These are phyloP conservation scores for Boletus vinaceobasis DNA, from an alignment of 768 basidiomycete genomes.

Conservation along the genomic window DNA sequence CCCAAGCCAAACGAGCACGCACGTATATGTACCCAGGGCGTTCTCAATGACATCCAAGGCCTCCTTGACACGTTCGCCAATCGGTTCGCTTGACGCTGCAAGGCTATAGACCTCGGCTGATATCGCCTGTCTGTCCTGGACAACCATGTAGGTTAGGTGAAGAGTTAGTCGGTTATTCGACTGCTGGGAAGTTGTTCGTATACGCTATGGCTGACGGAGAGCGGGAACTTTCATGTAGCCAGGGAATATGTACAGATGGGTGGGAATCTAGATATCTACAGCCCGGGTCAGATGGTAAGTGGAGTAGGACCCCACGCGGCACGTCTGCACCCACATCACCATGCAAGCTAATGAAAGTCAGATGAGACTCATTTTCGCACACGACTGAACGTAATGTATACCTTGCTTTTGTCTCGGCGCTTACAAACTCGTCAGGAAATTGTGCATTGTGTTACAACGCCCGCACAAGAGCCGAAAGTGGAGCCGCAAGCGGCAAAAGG, in stretches of 20 bases:
- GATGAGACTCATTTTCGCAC: no score
- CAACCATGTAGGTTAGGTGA: conserved; percentile 1
- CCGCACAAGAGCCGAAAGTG: no score
- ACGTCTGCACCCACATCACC: no score
- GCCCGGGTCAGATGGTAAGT: neutral
- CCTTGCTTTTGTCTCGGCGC: no score
- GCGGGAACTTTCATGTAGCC: conserved; percentile 10
- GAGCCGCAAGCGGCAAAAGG: no score
- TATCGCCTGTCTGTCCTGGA: conserved; percentile 51
- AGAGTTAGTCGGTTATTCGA: neutral
- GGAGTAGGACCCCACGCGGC: no score
- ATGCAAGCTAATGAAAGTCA: no score
- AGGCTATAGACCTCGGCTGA: conserved; percentile 60
- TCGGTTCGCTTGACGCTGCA: conserved; percentile 50
- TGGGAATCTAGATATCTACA: no score
- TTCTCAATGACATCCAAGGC: conserved; percentile 80
- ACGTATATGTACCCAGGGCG: conserved; percentile 79
- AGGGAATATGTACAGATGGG: conserved; percentile 1
- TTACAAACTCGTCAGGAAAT: no score
- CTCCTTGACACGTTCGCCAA: conserved; percentile 64
- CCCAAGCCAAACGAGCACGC: conserved; percentile 32
- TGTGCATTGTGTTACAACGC: no score
- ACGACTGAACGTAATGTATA: no score
- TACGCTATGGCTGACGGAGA: conserved; percentile 1
- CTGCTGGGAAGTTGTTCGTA: conserved; percentile 5